Conservation (phyloP, 2,329 filamentous ascomycete species). For the Aspergillus pseudotamarii region DNA sequence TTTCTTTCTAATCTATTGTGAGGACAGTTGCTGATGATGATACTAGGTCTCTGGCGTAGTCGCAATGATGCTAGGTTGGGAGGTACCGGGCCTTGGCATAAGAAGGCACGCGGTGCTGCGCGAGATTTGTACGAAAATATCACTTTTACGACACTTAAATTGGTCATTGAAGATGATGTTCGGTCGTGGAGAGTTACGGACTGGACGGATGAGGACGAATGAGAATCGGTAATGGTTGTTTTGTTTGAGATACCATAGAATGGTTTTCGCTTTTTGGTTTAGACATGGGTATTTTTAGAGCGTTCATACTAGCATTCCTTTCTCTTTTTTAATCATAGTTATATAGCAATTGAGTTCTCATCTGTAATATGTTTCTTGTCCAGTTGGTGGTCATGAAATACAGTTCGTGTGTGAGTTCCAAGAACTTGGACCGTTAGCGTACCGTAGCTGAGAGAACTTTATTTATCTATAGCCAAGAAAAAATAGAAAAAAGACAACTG, state of each 20-base stretch:
- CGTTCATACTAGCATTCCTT: background rate
- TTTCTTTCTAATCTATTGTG: background rate
- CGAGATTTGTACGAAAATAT: slow-evolving; percentile 61
- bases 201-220: slow-evolving; percentile 49
- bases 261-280: background rate
- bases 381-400: background rate
- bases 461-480: background rate
- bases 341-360: background rate
- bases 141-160: slow-evolving; percentile 64
- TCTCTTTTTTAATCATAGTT: background rate
- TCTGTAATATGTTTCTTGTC: background rate
- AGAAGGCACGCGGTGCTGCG: slow-evolving; percentile 54
- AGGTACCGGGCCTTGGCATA: slow-evolving; percentile 60
- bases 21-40: background rate
- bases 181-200: slow-evolving; percentile 64
- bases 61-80: slow-evolving; percentile 63
- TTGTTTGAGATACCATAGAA: background rate
- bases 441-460: background rate
- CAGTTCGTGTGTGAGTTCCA: background rate
- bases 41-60: slow-evolving; percentile 67
- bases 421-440: background rate
- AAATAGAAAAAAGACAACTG: background rate
- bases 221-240: slow-evolving; percentile 1
- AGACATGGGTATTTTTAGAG: background rate
- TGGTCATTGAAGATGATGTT: slow-evolving; percentile 69